Conservation (phyloP, 192 early-diverging fungal species). For the Linnemannia zychae region DNA sequence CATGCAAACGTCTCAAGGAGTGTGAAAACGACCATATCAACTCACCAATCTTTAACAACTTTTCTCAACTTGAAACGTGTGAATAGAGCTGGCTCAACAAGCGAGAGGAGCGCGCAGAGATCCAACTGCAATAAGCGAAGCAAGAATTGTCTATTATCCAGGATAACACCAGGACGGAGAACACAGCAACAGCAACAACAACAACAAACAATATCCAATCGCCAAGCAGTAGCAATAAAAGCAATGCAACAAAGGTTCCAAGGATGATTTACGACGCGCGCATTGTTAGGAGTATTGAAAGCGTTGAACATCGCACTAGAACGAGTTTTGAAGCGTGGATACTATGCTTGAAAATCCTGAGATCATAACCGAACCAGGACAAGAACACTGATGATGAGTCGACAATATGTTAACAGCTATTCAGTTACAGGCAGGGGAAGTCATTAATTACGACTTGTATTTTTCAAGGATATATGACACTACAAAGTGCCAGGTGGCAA, state of each 20-base stretch:
- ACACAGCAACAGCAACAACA: background rate
- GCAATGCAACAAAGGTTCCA: background rate
- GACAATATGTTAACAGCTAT: background rate
- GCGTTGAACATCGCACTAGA: background rate
- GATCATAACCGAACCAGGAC: background rate
- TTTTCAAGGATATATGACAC: background rate
- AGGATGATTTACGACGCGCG: too few species aligned
- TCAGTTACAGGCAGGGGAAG: background rate
- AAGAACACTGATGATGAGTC: background rate
- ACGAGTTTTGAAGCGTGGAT: background rate
- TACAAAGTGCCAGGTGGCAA: background rate
- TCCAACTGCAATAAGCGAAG: conserved; percentile 37
- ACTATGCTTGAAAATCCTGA: background rate
- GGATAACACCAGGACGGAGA: background rate
- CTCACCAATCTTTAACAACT: background rate
- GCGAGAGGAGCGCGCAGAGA: conserved; percentile 47
- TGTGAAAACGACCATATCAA: background rate
- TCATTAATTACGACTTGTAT: background rate
- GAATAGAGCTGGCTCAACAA: conserved; percentile 54
- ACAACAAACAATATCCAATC: background rate
- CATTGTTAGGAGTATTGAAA: too few species aligned
- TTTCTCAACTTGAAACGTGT: background rate
- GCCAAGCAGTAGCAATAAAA: background rate
- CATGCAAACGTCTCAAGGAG: too few species aligned
- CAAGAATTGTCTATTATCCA: background rate